Evolutionary conservation across 768 basidiomycete genomes (phyloP), one percentile per base, ranked within the genome.

Genomic region (Leccinum fibrillosum): DNA sequence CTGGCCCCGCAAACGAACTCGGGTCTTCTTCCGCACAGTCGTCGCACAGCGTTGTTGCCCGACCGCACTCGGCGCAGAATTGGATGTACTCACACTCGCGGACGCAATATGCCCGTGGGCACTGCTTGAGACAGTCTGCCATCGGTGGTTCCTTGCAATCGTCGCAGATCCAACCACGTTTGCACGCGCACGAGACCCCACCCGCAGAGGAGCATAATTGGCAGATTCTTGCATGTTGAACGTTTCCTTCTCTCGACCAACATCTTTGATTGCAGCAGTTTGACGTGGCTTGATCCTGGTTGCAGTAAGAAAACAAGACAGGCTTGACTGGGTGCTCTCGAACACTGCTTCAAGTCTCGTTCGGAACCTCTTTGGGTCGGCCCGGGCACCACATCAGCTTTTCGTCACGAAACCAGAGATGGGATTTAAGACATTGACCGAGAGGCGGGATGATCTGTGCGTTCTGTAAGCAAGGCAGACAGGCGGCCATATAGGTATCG

Each of bases 371-470:
- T 35, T 37, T 64, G 2, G 68, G 67, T 52, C 67, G 65, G 42
- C 68, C 67, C 1, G 47, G 49, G 50, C 67, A 69, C 67, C 67
- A 69, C 2, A 44, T 58, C 56, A 68, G 21, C 5, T 69, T 63
- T 4, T 44, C 9, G 0, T 19, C 15, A 48, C 65, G 64, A 49
- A 59, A 65, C 68, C 67, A 69, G 49, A 59, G 55, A 19, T 58
- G 5, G 48, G 62, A 69, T 10, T 52, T 10, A 13, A 63, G 67
- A 39, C 68, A 67, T 55, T 67, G 49, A 23, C 61, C 63, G 0
- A 68, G 60, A 23, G 34, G 13, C 8, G 62, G 64, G 1, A 56
- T 25, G 3, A 7, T 13, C n/a, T 25, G 26, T 7, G 34, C 49
- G 15, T 4, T 51, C 12, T 62, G 8, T 28, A 28, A 8, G 26